Percentiles rank a stretch among this genome's conserved stretches.
Evolutionary conservation across 768 basidiomycete genomes (phyloP).

Genomic region (Panaeolus papilionaceus): DNA sequence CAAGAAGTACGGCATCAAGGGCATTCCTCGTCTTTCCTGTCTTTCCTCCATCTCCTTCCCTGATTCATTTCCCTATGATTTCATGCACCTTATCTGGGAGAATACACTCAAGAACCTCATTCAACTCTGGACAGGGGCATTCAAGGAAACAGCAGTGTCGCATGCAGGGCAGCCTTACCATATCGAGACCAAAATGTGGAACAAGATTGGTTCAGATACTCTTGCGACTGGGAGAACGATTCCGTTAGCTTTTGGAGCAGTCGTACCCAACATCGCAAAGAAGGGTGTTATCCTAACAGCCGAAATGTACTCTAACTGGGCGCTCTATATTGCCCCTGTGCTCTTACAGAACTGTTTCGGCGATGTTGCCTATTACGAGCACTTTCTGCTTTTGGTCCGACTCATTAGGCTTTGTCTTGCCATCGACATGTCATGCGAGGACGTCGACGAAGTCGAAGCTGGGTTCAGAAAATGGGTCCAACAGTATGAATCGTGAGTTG

Average conservation of each 20-base stretch:
- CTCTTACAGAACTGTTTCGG: slow-evolving; percentile 41
- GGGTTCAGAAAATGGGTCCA: slow-evolving; percentile 45
- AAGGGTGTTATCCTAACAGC: slow-evolving; percentile 37
- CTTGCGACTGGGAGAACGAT: slow-evolving; percentile 38
- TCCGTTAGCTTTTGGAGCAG: slow-evolving; percentile 43
- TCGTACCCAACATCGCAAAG: slow-evolving; percentile 38
- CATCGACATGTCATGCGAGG: slow-evolving; percentile 36
- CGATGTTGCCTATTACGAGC: slow-evolving; percentile 41
- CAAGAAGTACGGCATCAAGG: slow-evolving; percentile 41
- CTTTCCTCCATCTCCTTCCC: slow-evolving; percentile 44
- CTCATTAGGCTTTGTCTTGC: slow-evolving; percentile 44
- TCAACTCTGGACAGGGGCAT: slow-evolving; percentile 43
- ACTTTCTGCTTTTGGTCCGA: slow-evolving; percentile 46
- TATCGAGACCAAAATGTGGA: slow-evolving; percentile 41
- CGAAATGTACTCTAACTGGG: slow-evolving; percentile 48
- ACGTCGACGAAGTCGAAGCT: slow-evolving; percentile 32
- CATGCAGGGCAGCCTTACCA: slow-evolving; percentile 34
- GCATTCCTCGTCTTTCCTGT: slow-evolving; percentile 36
- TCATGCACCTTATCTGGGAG: slow-evolving; percentile 56
- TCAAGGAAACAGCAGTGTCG: slow-evolving; percentile 46
- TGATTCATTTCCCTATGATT: slow-evolving; percentile 49
- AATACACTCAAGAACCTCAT: slow-evolving; percentile 50
- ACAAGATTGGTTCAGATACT: slow-evolving; percentile 40
- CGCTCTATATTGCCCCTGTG: slow-evolving; percentile 43
- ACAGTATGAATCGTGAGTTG: slow-evolving; percentile 43